Evolutionary conservation across 2,329 filamentous ascomycete genomes (phyloP).

Genomic region (Calonectria pseudoreteaudii): DNA sequence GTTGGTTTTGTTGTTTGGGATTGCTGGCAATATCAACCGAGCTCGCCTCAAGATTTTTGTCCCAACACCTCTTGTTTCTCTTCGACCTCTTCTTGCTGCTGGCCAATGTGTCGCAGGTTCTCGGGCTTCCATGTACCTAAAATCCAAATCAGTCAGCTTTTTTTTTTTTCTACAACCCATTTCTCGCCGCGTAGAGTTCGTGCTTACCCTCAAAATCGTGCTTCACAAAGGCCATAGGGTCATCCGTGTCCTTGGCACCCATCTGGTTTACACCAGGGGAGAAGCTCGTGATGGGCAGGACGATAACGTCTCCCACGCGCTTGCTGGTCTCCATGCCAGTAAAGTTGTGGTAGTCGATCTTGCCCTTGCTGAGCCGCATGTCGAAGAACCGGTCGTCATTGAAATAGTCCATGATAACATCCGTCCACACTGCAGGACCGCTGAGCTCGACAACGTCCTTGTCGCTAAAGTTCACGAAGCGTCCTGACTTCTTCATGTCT

Average conservation of each 20-base stretch:
- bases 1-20: conserved; percentile 26
- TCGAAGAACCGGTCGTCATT: conserved; percentile 93
- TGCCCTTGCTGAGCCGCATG: conserved; percentile 75
- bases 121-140: conserved; percentile 83
- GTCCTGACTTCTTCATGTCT: conserved; percentile 74
- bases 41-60: conserved; percentile 30
- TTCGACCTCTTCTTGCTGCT: conserved; percentile 43
- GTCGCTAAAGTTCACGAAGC: conserved; percentile 69
- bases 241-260: conserved; percentile 87
- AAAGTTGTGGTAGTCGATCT: conserved; percentile 89
- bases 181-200: neutral
- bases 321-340: conserved; percentile 86
- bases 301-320: conserved; percentile 92
- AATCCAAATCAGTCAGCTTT: neutral
- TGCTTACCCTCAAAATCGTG: conserved; percentile 91
- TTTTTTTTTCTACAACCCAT: neutral
- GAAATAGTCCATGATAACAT: conserved; percentile 91
- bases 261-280: conserved; percentile 95
- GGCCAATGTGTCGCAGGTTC: conserved; percentile 76
- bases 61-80: conserved; percentile 34
- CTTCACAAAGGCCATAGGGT: conserved; percentile 97
- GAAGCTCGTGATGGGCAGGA: conserved; percentile 96
- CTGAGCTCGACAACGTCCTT: conserved; percentile 93
- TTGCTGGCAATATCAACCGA: conserved; percentile 12
- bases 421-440: conserved; percentile 94